Evolutionary conservation across 2,329 filamentous ascomycete genomes (phyloP).

Genomic region (Pseudogymnoascus sp.): DNA sequence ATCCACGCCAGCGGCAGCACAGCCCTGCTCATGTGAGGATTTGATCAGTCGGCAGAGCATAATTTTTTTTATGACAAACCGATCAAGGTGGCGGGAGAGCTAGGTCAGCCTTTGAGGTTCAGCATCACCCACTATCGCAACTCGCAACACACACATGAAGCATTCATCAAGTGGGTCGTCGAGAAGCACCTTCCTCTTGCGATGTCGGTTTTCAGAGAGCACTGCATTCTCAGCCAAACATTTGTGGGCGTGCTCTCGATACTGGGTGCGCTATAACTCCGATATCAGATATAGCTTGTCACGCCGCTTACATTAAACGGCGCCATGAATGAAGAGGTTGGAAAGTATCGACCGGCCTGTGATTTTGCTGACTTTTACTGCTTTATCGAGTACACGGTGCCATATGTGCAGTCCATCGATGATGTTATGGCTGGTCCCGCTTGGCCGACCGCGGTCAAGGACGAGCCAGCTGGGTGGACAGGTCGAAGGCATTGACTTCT

Average conservation of each 20-base stretch:
- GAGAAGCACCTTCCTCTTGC: slow-evolving; percentile 26
- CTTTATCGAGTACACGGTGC: slow-evolving; percentile 26
- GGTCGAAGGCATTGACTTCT: slow-evolving; percentile 23
- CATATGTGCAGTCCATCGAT: slow-evolving; percentile 18
- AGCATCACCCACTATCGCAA: slow-evolving; percentile 27
- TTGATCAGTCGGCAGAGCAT: neutral
- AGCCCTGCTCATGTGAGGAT: neutral
- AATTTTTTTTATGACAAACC: neutral
- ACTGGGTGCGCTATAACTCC: neutral
- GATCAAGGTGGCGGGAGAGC: slow-evolving; percentile 16
- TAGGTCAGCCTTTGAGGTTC: slow-evolving; percentile 22
- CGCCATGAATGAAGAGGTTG: slow-evolving; percentile 18
- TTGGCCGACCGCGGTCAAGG: slow-evolving; percentile 21
- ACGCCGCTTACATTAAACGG: slow-evolving; percentile 21
- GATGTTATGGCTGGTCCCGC: slow-evolving; percentile 24
- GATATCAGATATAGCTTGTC: slow-evolving; percentile 19
- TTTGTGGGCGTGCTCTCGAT: slow-evolving; percentile 20
- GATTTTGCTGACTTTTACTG: slow-evolving; percentile 25
- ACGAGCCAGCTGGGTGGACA: slow-evolving; percentile 28
- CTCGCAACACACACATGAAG: slow-evolving; percentile 26
- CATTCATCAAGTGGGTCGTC: slow-evolving; percentile 28
- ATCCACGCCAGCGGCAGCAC: neutral
- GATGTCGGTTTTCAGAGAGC: slow-evolving; percentile 25
- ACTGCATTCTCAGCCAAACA: slow-evolving; percentile 22
- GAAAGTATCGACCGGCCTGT: slow-evolving; percentile 13